A percentile compares a stretch with the other conserved stretches of the same genome.
Evolutionary conservation across 2,329 filamentous ascomycete genomes (phyloP).

Genomic region (Epichloe festucae): DNA sequence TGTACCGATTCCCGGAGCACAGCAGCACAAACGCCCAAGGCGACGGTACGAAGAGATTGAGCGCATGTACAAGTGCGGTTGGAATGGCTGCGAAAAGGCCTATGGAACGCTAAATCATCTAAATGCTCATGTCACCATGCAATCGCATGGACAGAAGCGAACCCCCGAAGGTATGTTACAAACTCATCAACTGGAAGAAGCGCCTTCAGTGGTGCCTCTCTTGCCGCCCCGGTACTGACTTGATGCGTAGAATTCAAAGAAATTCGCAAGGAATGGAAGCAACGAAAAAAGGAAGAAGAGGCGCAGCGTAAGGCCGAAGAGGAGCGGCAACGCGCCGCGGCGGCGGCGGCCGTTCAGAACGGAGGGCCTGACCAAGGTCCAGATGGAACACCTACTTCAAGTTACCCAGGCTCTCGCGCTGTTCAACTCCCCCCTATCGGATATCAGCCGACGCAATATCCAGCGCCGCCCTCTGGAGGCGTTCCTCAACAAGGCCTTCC

Average conservation of each 20-base stretch:
- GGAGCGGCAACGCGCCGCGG: constrained; percentile 51
- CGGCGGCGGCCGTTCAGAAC: constrained; percentile 24
- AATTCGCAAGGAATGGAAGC: constrained; percentile 98
- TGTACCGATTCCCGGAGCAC: constrained; percentile 89
- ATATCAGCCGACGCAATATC: constrained; percentile 56
- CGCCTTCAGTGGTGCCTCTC: background rate
- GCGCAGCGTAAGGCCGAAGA: constrained; percentile 80
- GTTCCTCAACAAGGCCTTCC: constrained; percentile 39
- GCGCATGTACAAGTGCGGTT: constrained; percentile 99
- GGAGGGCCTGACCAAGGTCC: constrained; percentile 31
- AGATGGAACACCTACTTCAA: constrained; percentile 33
- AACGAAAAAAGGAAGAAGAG: constrained; percentile 98
- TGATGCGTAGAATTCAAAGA: constrained; percentile 81
- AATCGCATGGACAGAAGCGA: constrained; percentile 86
- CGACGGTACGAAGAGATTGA: constrained; percentile 96
- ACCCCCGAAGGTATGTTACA: constrained; percentile 79
- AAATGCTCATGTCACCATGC: constrained; percentile 98
- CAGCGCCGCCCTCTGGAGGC: constrained; percentile 42
- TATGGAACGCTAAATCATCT: constrained; percentile 96
- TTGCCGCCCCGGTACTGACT: background rate
- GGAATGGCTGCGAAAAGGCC: constrained; percentile 96
- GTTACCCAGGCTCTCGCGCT: constrained; percentile 42
- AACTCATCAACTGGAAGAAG: background rate
- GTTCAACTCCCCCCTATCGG: constrained; percentile 64
- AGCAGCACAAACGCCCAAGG: constrained; percentile 91